Conservation (phyloP, 1,139 yeast genomes). For the Blastobotrys apis region DNA sequence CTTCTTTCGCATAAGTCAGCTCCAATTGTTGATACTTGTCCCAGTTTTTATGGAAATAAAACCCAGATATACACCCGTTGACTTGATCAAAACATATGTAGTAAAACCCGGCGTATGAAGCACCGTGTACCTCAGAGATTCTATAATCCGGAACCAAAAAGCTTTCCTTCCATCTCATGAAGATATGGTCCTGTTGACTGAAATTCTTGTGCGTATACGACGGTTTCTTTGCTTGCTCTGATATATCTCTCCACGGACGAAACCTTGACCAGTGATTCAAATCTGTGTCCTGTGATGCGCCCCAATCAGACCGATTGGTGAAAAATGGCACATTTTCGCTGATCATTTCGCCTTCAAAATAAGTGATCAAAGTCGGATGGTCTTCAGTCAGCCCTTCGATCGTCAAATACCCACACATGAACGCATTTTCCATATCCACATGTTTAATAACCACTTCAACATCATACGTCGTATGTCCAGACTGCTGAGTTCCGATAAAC, state of each 20-base stretch:
- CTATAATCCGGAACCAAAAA: constrained; percentile 78
- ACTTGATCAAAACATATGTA: constrained; percentile 78
- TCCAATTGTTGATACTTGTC: constrained; percentile 72
- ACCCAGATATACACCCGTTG: constrained; percentile 70
- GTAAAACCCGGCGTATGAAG: constrained; percentile 90
- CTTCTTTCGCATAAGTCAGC: constrained; percentile 44
- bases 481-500: constrained; percentile 68
- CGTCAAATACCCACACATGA: constrained; percentile 71
- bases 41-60: constrained; percentile 73
- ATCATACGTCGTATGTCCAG: constrained; percentile 63
- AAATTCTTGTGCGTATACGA: constrained; percentile 33
- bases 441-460: constrained; percentile 68
- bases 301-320: constrained; percentile 52
- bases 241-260: constrained; percentile 50
- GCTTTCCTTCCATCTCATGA: constrained; percentile 94
- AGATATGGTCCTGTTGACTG: constrained; percentile 49
- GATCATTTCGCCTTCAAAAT: constrained; percentile 81
- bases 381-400: constrained; percentile 76
- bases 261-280: constrained; percentile 84
- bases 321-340: constrained; percentile 52
- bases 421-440: constrained; percentile 58
- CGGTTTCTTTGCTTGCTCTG: constrained; percentile 29
- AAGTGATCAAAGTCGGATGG: constrained; percentile 77
- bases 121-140: constrained; percentile 56
- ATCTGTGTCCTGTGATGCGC: constrained; percentile 63